phyloP scores from a whole-genome alignment of 495 filamentous ascomycete genomes.

The Usnea hakonensis region DNA sequence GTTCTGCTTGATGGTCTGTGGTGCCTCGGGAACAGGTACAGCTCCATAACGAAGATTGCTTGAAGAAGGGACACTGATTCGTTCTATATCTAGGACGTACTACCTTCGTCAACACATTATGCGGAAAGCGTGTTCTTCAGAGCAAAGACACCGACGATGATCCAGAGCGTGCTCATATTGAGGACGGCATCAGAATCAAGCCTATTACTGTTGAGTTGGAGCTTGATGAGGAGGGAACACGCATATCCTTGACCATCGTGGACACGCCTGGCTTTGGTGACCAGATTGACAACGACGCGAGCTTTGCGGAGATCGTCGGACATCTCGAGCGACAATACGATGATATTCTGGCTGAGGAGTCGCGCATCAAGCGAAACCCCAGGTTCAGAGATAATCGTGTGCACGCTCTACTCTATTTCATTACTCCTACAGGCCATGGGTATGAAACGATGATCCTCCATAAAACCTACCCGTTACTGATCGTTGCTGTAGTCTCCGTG shows the following conservation, averaged over 20 bases:
- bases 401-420: slow-evolving; percentile 96
- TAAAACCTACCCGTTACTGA: slow-evolving; percentile 26
- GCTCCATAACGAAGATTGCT: slow-evolving; percentile 25
- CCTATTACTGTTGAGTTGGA: slow-evolving; percentile 96
- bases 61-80: not conserved
- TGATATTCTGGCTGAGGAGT: slow-evolving; percentile 97
- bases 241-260: slow-evolving; percentile 95
- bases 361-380: slow-evolving; percentile 99
- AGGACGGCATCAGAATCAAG: slow-evolving; percentile 97
- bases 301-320: slow-evolving; percentile 93
- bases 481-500: slow-evolving; percentile 62
- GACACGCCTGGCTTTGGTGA: slow-evolving; percentile 98
- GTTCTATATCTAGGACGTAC: slow-evolving; percentile 62
- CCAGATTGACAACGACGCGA: slow-evolving; percentile 98
- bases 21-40: slow-evolving; percentile 93
- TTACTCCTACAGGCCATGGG: slow-evolving; percentile 96
- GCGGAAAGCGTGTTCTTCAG: slow-evolving; percentile 81
- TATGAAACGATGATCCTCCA: slow-evolving; percentile 32
- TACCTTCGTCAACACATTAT: slow-evolving; percentile 98
- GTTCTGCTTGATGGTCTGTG: slow-evolving; percentile 99
- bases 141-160: slow-evolving; percentile 75
- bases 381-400: slow-evolving; percentile 98
- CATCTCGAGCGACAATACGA: slow-evolving; percentile 99
- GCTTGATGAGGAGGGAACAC: slow-evolving; percentile 95
- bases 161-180: slow-evolving; percentile 75